phyloP scores from a whole-genome alignment of 2,329 filamentous ascomycete species.

The Talaromyces sp. region DNA sequence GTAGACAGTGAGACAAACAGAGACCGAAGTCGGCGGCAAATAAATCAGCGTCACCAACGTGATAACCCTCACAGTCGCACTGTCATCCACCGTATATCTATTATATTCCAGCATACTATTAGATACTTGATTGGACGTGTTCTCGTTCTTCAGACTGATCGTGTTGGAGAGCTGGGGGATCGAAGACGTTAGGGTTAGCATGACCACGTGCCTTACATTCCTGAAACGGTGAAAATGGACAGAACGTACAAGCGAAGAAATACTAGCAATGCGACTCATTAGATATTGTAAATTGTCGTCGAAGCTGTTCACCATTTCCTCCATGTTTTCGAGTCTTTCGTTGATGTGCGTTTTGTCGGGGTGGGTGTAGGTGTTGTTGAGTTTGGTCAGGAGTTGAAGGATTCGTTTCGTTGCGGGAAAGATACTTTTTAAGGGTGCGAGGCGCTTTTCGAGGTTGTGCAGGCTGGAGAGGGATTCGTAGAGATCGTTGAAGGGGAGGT shows the following conservation, averaged over 20 bases:
- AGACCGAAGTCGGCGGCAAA: conserved; percentile 37
- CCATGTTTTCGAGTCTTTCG: background rate
- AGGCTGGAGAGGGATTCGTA: background rate
- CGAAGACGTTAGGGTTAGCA: background rate
- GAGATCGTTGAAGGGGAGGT: background rate
- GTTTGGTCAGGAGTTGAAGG: background rate
- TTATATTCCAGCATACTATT: conserved; percentile 4
- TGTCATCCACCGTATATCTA: conserved; percentile 23
- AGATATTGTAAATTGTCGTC: background rate
- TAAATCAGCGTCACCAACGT: conserved; percentile 31
- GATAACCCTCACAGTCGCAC: conserved; percentile 27
- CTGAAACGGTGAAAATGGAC: background rate
- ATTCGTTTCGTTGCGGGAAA: background rate
- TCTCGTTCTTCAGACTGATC: conserved; percentile 14
- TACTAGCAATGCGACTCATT: background rate
- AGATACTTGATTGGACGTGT: conserved; percentile 2
- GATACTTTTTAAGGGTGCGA: background rate
- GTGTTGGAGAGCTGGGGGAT: background rate
- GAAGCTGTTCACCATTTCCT: background rate
- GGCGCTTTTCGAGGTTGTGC: background rate
- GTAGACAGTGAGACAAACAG: conserved; percentile 27
- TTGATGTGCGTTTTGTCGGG: background rate
- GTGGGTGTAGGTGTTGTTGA: background rate
- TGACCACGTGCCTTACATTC: background rate
- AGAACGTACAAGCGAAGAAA: background rate